These are phyloP conservation scores for Amphichorda felina DNA, from an alignment of 2,329 filamentous ascomycete genomes.

Conservation along the genomic window DNA sequence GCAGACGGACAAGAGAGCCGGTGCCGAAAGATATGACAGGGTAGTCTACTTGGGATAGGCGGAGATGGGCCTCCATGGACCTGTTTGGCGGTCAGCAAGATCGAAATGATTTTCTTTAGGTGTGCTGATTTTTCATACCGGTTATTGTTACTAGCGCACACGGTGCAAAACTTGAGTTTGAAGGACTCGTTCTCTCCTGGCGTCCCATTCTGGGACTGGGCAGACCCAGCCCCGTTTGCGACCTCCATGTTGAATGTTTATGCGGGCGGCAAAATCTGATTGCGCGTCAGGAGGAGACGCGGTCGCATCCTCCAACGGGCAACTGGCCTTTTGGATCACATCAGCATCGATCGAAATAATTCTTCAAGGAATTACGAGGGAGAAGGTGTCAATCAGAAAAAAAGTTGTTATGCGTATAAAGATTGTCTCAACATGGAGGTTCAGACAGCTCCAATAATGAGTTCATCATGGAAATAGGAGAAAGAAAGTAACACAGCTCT, in stretches of 20 bases:
- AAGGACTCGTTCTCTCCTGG: conserved; percentile 47
- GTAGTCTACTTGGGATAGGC: conserved; percentile 73
- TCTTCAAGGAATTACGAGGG: conserved; percentile 3
- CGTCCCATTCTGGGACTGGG: conserved; percentile 27
- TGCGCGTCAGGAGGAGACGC: neutral
- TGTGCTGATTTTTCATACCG: conserved; percentile 42
- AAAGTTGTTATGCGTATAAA: conserved; percentile 41
- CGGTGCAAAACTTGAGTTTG: conserved; percentile 94
- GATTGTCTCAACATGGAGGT: conserved; percentile 48
- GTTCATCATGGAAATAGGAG: conserved; percentile 27
- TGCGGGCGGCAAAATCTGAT: conserved; percentile 4
- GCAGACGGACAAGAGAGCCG: conserved; percentile 84
- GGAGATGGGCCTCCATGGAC: conserved; percentile 98
- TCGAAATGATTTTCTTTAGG: neutral
- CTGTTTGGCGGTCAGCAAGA: conserved; percentile 22
- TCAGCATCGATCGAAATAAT: conserved; percentile 6
- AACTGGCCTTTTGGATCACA: too few species aligned
- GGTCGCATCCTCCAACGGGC: conserved; percentile 9
- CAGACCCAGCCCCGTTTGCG: conserved; percentile 23
- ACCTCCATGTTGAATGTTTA: conserved; percentile 24
- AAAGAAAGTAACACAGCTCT: neutral
- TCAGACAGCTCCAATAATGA: conserved; percentile 71
- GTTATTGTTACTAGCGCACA: conserved; percentile 98
- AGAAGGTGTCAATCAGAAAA: conserved; percentile 19
- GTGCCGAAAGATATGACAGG: conserved; percentile 98